Percentiles rank a stretch among this genome's conserved stretches.
Evolutionary conservation across 1,139 yeast genomes (phyloP).

Genomic region (Lodderomyces beijingensis): DNA sequence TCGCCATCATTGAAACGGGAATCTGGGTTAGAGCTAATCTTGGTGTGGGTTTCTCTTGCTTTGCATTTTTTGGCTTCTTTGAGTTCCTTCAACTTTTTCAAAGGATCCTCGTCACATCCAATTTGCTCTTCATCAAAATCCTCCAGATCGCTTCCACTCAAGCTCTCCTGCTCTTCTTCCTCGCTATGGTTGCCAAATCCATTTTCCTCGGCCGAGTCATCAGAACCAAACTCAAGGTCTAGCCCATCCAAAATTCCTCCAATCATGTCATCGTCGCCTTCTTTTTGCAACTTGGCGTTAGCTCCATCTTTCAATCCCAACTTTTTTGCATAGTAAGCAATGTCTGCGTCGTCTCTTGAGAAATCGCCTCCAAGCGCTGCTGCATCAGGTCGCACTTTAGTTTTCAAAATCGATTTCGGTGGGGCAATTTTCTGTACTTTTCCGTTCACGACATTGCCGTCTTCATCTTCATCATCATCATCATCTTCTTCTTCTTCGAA

Average conservation of each 20-base stretch:
- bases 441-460: constrained; percentile 21
- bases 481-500: constrained; percentile 16
- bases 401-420: not conserved
- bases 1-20: constrained; percentile 26
- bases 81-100: constrained; percentile 38
- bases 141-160: constrained; percentile 30
- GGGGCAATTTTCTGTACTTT: no score
- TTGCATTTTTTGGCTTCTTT: constrained; percentile 14
- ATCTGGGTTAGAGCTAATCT: constrained; percentile 28
- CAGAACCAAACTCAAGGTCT: constrained; percentile 36
- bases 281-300: constrained; percentile 37
- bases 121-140: constrained; percentile 3
- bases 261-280: constrained; percentile 61
- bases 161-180: constrained; percentile 17
- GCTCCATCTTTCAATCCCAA: constrained; percentile 56
- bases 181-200: constrained; percentile 1
- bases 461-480: constrained; percentile 16
- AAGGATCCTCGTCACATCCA: constrained; percentile 4
- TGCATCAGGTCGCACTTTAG: not conserved
- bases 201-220: constrained; percentile 6
- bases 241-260: constrained; percentile 77
- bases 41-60: constrained; percentile 10
- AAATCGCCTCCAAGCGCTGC: not conserved
- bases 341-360: constrained; percentile 72
- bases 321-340: constrained; percentile 77